Conservation (phyloP, 2,329 filamentous ascomycete species). For the Bipolaris oryzae region DNA sequence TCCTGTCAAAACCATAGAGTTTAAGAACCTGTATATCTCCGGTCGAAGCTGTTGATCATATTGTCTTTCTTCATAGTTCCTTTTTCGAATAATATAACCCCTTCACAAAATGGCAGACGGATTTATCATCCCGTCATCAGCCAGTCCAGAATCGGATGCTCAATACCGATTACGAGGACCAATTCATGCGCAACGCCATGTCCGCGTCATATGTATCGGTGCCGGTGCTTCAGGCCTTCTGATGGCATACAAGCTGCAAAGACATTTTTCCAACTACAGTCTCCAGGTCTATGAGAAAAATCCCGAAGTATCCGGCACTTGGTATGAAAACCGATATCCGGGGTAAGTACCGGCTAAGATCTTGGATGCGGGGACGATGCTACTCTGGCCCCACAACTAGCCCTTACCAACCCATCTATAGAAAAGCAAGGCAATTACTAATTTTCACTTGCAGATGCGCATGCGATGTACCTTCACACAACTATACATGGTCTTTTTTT, state of each 20-base stretch:
- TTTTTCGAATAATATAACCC: neutral
- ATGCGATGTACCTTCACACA: constrained; percentile 60
- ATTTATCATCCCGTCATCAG: constrained; percentile 36
- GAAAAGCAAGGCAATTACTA: constrained; percentile 11
- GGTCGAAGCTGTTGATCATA: neutral
- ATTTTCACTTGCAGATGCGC: constrained; percentile 44
- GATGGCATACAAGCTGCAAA: constrained; percentile 57
- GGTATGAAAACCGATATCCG: constrained; percentile 59
- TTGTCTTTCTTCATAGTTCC: neutral
- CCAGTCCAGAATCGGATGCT: constrained; percentile 31
- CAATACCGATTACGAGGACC: constrained; percentile 36
- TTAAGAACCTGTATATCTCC: constrained; percentile 11
- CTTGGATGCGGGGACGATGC: constrained; percentile 3
- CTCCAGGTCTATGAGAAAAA: constrained; percentile 58
- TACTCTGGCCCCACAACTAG: constrained; percentile 3
- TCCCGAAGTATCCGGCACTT: constrained; percentile 55
- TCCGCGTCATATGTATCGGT: constrained; percentile 53
- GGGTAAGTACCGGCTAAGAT: constrained; percentile 34
- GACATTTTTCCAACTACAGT: constrained; percentile 52
- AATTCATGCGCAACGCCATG: constrained; percentile 46
- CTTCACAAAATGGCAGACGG: constrained; percentile 22
- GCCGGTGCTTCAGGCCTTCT: constrained; percentile 57
- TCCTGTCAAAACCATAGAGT: neutral
- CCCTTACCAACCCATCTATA: neutral
- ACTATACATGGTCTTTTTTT: constrained; percentile 59